Percentiles rank a stretch among this genome's conserved stretches.
These are phyloP conservation scores for Halenospora varia DNA, from an alignment of 495 filamentous ascomycete species.

Conservation along the genomic window DNA sequence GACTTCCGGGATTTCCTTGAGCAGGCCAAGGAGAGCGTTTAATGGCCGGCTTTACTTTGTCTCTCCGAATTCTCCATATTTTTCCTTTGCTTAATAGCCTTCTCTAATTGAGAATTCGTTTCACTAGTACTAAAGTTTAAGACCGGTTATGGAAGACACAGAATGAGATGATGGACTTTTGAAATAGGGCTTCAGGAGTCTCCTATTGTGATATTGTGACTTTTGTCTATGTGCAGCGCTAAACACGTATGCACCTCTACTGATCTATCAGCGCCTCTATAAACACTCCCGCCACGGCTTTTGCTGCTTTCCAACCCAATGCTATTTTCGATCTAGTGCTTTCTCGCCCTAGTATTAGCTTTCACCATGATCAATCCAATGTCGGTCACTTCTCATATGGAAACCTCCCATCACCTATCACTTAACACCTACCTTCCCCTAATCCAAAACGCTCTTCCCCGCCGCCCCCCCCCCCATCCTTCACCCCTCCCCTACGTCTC, in stretches of 20 bases:
- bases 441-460: slow-evolving; percentile 6
- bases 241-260: no score
- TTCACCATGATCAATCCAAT: no score
- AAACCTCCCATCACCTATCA: background rate
- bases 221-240: no score
- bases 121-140: slow-evolving; percentile 20
- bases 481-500: slow-evolving; percentile 10
- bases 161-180: background rate
- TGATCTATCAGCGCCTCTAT: no score
- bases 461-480: background rate
- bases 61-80: slow-evolving; percentile 23
- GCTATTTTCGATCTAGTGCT: no score
- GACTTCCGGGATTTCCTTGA: slow-evolving; percentile 26
- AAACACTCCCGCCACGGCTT: no score
- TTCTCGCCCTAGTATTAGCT: no score
- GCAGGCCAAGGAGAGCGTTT: slow-evolving; percentile 19
- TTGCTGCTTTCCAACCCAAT: no score
- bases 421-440: background rate
- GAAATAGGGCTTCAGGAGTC: no score
- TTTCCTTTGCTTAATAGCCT: slow-evolving; percentile 29
- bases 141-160: slow-evolving; percentile 10
- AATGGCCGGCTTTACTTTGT: slow-evolving; percentile 25
- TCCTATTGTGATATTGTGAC: no score
- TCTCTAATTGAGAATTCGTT: slow-evolving; percentile 28
- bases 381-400: background rate